These are phyloP conservation scores for Pilaira anomala DNA, from an alignment of 192 early-diverging fungal species.

Conservation along the genomic window DNA sequence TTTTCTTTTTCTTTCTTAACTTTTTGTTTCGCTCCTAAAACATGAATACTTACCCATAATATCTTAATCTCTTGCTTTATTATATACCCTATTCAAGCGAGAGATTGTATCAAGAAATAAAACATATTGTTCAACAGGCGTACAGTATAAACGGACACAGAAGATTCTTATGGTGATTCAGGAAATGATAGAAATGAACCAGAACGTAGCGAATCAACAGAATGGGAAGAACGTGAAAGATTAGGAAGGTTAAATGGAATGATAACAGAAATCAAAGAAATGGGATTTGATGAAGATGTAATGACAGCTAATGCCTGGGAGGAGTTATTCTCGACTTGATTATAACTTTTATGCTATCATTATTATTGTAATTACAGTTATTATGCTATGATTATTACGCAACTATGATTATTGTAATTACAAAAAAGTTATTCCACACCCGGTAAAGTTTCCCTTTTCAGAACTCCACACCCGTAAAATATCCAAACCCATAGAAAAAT, in stretches of 20 bases:
- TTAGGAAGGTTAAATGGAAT: slow-evolving; percentile 1
- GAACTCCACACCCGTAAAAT: too few relatives aligned
- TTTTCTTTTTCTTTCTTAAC: too few relatives aligned
- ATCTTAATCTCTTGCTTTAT: too few relatives aligned
- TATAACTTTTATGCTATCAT: neutral
- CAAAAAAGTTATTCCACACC: too few relatives aligned
- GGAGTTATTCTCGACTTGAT: slow-evolving; percentile 1
- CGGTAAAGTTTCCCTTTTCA: too few relatives aligned
- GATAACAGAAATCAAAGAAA: neutral
- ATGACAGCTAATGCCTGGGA: neutral
- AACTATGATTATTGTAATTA: too few relatives aligned
- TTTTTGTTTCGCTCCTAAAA: too few relatives aligned
- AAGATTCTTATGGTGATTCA: neutral
- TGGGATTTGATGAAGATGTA: slow-evolving; percentile 2
- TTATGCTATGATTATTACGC: too few relatives aligned
- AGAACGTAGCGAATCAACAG: neutral
- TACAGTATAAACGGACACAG: neutral
- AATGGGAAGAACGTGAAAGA: slow-evolving; percentile 6
- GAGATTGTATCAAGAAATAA: too few relatives aligned
- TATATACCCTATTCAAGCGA: too few relatives aligned
- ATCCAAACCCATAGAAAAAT: too few relatives aligned
- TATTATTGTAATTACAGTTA: too few relatives aligned
- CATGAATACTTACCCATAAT: neutral
- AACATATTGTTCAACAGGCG: neutral
- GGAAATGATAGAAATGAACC: neutral